Evolutionary conservation across 305 asterid genomes (phyloP), one percentile per base, ranked within the genome.

Genomic region (Fraxinus velutina): DNA sequence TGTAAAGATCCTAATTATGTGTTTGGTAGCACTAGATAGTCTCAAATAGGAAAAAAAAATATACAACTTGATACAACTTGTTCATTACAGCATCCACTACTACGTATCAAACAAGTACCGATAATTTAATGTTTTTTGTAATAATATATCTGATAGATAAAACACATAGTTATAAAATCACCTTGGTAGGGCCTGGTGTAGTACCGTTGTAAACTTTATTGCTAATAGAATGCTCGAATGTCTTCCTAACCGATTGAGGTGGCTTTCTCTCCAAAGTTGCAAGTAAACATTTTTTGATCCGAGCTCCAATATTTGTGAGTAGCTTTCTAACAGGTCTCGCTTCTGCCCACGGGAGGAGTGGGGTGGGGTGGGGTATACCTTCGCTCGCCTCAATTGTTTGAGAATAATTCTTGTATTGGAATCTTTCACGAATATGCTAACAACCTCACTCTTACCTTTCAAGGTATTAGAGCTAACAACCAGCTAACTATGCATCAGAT

Each of bases 141-240:
- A 22, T 32, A 79, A 76, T 44, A 66, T 33, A 81, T n/a, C 76
- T 32, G 62, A 72, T 44, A 6, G 39, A 27, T 70, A 64, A n/a
- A 81, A 83, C 42, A 57, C 68, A 73, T 71, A 81, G 75, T 70
- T 73, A 76, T 76, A 70, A 73, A 80, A 85, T 79, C 86, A 96
- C 99, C 99, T 96, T 96, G 66, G 99, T 96, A 32, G 99, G 99
- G 66, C 99, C 99, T 6, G 98, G 91, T 74, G 99, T 97, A 83
- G 94, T 96, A 71, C 98, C 98, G 86, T 96, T 96, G 88, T 96
- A 96, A 27, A 96, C 98, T 79, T 93, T 97, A 89, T 92, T 96
- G 76, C 98, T 94, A 71, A 96, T 96, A 9, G 97, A 93, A 86
- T 94, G 94, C 87, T 90, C 93, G 89, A 96, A 86, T 68, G 81